Percentiles rank a stretch among this genome's conserved stretches.
Evolutionary conservation across 2,329 filamentous ascomycete genomes (phyloP).

Genomic region (Sporothrix protearum): DNA sequence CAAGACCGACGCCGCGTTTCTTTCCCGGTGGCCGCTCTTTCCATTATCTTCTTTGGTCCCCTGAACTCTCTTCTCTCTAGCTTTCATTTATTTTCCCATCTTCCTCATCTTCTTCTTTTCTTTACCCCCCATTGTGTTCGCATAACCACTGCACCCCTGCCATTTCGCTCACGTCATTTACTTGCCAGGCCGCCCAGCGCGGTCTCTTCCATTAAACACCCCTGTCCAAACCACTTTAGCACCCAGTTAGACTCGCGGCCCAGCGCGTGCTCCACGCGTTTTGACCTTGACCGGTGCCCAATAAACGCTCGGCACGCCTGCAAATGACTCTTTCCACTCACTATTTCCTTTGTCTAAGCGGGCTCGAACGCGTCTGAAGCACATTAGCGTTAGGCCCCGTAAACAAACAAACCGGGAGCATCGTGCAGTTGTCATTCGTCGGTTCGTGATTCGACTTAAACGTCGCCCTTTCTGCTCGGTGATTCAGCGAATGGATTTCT

Average conservation of each 20-base stretch:
- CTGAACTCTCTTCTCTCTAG: not conserved
- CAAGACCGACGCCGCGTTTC: not conserved
- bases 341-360: not conserved
- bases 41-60: not conserved
- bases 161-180: not conserved
- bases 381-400: not conserved
- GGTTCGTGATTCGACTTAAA: not conserved
- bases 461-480: not conserved
- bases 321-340: not conserved
- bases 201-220: slow-evolving; percentile 16
- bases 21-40: not conserved
- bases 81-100: not conserved
- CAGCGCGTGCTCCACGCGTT: slow-evolving; percentile 19
- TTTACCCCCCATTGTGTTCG: not conserved
- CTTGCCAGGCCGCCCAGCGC: not conserved
- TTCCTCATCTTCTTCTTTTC: not conserved
- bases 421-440: not conserved
- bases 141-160: not conserved
- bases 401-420: slow-evolving; percentile 13
- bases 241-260: slow-evolving; percentile 13
- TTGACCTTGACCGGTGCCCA: not conserved
- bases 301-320: not conserved
- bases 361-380: slow-evolving; percentile 10
- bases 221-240: slow-evolving; percentile 10
- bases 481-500: not conserved